Base-by-base conservation (phyloP, 2,329 filamentous ascomycete genomes). In the Arachnomyces sp. region DNA sequence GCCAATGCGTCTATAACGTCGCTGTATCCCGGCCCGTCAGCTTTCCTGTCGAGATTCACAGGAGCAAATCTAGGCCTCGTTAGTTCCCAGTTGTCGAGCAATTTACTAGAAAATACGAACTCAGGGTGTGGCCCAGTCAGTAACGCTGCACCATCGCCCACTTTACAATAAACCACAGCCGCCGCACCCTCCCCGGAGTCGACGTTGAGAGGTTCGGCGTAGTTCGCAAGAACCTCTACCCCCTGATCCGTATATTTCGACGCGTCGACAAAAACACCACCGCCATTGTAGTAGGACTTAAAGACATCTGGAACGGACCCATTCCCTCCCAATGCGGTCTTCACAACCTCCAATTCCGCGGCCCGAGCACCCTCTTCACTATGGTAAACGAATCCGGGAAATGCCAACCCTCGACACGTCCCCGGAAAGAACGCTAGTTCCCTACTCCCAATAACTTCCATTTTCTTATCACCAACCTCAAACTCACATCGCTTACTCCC, bases 81-180 rank as follows among this genome's bases (percentile, higher is more conserved):
- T 47, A 57, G 38, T 42, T 47, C 36, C 44, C 50, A 46, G 40
- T 51, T 31, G 48, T 52, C 45, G 14, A 38, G 32, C 39, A 43
- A 41, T 29, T 34, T 45, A 28, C 31, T 36, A 37, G 30, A 13
- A 28, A 42, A 40, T 31, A 66, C 76, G 59, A 69, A 93, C 86
- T 98, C 92, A 38, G 90, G 90, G 71, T 98, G 92, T 30, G 88
- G 86, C 0, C 89, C 88, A 1, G 85, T 93, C 13, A 98, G 64
- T 4, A 96, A 65, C 1, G 78, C 86, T 30, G 77, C 77, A 2
- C 92, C 92, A 33, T 87, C 77, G 1, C 88, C 89, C 33, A 95
- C 74, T 46, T 81, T 84, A 54, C 88, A 85, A 55, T 87, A 86
- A 1, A 98, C 78, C 3, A 93, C 73, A 0, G 92, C 90, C 1